A percentile compares a stretch with the other conserved stretches of the same genome.
These are phyloP conservation scores for Przewalskia tangutica DNA, from an alignment of 257 asterid species.

Conservation along the genomic window DNA sequence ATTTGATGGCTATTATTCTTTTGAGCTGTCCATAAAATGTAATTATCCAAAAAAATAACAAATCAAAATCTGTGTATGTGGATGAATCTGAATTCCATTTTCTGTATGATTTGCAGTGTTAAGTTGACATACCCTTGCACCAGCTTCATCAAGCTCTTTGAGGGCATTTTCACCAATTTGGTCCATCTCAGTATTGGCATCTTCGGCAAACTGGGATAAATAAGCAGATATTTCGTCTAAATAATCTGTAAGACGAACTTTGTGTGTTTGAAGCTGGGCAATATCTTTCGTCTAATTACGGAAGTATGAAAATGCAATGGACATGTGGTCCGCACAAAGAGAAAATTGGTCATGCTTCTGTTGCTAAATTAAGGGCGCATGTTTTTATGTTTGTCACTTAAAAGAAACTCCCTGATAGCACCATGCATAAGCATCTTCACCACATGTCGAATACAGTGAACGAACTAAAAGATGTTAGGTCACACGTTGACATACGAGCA, in stretches of 20 bases:
- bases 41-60: neutral
- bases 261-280: constrained; percentile 80
- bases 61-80: neutral
- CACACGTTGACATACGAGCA: neutral
- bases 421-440: neutral
- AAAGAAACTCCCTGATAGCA: neutral
- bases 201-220: constrained; percentile 76
- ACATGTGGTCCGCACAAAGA: too few relatives aligned
- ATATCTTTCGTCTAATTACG: too few relatives aligned
- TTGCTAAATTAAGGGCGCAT: neutral
- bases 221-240: constrained; percentile 72
- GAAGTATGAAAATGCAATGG: too few relatives aligned
- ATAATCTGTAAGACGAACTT: constrained; percentile 69
- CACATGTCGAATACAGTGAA: neutral
- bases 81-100: neutral
- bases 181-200: constrained; percentile 82
- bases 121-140: constrained; percentile 46
- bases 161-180: constrained; percentile 83
- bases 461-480: neutral
- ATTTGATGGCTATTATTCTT: too few relatives aligned
- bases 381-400: neutral
- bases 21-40: too few relatives aligned
- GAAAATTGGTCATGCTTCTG: too few relatives aligned
- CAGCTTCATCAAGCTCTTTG: constrained; percentile 72
- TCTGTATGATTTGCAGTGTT: neutral